These are phyloP conservation scores for Saccharomyces hybrid DNA, from an alignment of 1,139 yeast species.

Conservation along the genomic window DNA sequence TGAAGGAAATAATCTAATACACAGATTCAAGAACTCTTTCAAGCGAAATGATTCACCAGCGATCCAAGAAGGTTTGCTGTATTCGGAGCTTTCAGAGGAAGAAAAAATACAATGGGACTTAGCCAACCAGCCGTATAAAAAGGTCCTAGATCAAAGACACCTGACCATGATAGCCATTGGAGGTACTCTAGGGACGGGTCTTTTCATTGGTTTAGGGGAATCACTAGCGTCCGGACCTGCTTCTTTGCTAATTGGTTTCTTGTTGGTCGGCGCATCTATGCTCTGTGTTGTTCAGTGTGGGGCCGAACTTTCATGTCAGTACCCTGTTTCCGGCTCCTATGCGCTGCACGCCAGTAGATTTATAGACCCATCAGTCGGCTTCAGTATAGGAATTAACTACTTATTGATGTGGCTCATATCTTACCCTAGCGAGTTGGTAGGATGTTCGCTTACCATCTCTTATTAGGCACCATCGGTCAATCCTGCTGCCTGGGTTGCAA, in stretches of 20 bases:
- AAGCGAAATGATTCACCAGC: neutral
- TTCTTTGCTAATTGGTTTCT: constrained; percentile 49
- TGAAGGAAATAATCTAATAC: neutral
- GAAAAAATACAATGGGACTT: neutral
- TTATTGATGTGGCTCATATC: constrained; percentile 64
- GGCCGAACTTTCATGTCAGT: constrained; percentile 59
- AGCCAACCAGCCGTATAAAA: neutral
- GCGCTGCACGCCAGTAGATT: constrained; percentile 60
- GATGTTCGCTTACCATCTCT: constrained; percentile 57
- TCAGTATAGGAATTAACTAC: constrained; percentile 67
- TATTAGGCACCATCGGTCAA: constrained; percentile 41
- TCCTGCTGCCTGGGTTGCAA: constrained; percentile 37
- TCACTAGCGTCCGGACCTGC: constrained; percentile 58
- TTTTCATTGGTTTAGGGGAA: constrained; percentile 58
- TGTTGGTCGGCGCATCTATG: constrained; percentile 43
- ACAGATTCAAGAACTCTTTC: neutral
- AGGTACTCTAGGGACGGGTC: constrained; percentile 76
- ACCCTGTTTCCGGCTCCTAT: constrained; percentile 66
- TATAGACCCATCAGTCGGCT: constrained; percentile 63
- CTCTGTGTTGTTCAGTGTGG: constrained; percentile 60
- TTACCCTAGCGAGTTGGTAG: constrained; percentile 62
- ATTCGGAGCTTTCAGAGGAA: neutral
- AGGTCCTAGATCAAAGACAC: constrained; percentile 13
- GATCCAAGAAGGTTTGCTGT: neutral
- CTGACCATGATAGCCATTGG: constrained; percentile 52